These are phyloP conservation scores for Annulohypoxylon truncatum DNA, from an alignment of 2,329 filamentous ascomycete genomes.

Conservation along the genomic window DNA sequence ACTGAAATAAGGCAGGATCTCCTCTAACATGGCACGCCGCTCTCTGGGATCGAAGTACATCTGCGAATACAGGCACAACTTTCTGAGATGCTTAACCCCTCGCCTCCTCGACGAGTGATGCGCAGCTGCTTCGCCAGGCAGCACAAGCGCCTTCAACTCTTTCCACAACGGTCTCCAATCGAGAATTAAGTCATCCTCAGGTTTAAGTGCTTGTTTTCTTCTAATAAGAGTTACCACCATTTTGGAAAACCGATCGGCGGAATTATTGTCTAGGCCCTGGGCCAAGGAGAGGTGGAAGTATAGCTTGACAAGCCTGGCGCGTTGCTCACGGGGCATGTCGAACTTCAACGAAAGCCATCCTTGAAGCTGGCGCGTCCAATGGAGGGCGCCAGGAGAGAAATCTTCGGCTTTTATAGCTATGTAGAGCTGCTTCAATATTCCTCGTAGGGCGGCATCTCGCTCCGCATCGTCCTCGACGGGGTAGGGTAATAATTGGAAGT, in stretches of 20 bases:
- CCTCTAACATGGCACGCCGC: slow-evolving; percentile 82
- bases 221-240: slow-evolving; percentile 98
- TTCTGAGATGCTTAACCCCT: slow-evolving; percentile 76
- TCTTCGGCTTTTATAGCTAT: slow-evolving; percentile 92
- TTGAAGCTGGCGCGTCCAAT: slow-evolving; percentile 96
- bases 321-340: slow-evolving; percentile 86
- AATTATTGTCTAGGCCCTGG: slow-evolving; percentile 83
- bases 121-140: slow-evolving; percentile 83
- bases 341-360: slow-evolving; percentile 98
- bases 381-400: slow-evolving; percentile 90
- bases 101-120: slow-evolving; percentile 68
- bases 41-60: slow-evolving; percentile 92
- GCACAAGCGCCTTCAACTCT: slow-evolving; percentile 88
- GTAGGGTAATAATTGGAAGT: slow-evolving; percentile 91
- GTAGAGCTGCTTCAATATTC: slow-evolving; percentile 94
- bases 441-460: slow-evolving; percentile 81
- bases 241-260: slow-evolving; percentile 90
- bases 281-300: slow-evolving; percentile 95
- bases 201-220: slow-evolving; percentile 94
- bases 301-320: slow-evolving; percentile 85
- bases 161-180: slow-evolving; percentile 96
- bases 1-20: slow-evolving; percentile 88
- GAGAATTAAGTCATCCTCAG: slow-evolving; percentile 86
- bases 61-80: slow-evolving; percentile 90
- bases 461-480: slow-evolving; percentile 82